Conservation (phyloP, 2,329 filamentous ascomycete species). For the Botrytis fragariae region DNA sequence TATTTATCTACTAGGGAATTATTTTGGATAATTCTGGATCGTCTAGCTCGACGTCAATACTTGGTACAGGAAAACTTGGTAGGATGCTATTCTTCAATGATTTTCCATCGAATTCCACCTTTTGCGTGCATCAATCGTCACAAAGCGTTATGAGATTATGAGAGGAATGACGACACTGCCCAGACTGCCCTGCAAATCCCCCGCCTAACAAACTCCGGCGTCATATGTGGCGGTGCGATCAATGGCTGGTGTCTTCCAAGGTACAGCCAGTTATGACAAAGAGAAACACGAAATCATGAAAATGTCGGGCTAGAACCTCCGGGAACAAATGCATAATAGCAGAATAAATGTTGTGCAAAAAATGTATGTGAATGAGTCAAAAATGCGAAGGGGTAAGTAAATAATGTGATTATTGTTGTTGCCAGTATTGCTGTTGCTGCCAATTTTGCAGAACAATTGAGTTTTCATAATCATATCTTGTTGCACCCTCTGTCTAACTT, state of each 20-base stretch:
- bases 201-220: not conserved
- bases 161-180: not conserved
- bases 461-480: not conserved
- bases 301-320: not conserved
- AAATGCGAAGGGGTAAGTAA: not conserved
- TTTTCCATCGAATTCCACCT: not conserved
- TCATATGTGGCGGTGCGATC: conserved; percentile 4
- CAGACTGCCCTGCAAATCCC: not conserved
- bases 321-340: not conserved
- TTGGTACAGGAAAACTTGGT: not conserved
- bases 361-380: not conserved
- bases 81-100: not conserved
- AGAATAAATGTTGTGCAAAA: not conserved
- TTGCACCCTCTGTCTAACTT: not conserved
- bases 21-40: not conserved
- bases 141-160: not conserved
- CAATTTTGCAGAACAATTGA: not conserved
- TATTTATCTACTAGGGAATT: not conserved
- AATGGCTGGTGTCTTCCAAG: not conserved
- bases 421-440: too few species aligned
- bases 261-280: not conserved
- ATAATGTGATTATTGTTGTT: not conserved
- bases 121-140: not conserved
- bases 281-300: not conserved
- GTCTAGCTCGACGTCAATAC: not conserved